Percentiles rank a stretch among this genome's conserved stretches.
Conservation (phyloP, 768 basidiomycete genomes). For the Boletellus emodensis region DNA sequence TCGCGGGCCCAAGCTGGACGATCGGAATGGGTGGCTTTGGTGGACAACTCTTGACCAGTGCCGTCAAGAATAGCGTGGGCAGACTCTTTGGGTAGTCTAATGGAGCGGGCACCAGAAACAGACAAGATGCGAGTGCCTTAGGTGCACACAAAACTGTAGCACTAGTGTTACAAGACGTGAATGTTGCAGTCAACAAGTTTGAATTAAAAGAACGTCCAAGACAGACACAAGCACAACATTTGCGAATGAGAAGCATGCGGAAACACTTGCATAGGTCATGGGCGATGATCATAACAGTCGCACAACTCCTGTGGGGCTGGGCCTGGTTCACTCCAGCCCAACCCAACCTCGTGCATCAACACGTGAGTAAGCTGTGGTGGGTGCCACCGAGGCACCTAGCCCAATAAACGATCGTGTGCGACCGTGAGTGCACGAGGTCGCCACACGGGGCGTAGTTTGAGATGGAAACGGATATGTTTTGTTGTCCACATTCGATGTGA, state of each 20-base stretch:
- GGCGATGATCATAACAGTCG: slow-evolving; percentile 15
- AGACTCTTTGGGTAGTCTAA: slow-evolving; percentile 57
- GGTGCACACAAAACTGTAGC: slow-evolving; percentile 11
- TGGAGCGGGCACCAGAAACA: slow-evolving; percentile 6
- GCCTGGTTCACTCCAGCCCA: slow-evolving; percentile 40
- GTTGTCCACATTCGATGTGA: slow-evolving; percentile 57
- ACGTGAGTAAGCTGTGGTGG: slow-evolving; percentile 78
- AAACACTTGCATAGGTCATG: slow-evolving; percentile 16
- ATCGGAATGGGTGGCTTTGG: slow-evolving; percentile 78
- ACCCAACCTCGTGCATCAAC: slow-evolving; percentile 84
- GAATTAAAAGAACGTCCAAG: slow-evolving; percentile 22
- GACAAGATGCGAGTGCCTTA: slow-evolving; percentile 11
- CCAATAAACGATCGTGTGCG: slow-evolving; percentile 74
- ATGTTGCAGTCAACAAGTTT: slow-evolving; percentile 23
- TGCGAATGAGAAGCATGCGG: slow-evolving; percentile 17
- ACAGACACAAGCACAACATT: slow-evolving; percentile 24
- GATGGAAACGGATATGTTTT: slow-evolving; percentile 52
- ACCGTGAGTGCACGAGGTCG: slow-evolving; percentile 62
- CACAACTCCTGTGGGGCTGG: slow-evolving; percentile 10
- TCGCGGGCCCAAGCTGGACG: slow-evolving; percentile 67
- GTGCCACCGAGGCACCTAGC: slow-evolving; percentile 60
- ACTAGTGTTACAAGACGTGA: slow-evolving; percentile 31
- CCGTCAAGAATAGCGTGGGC: slow-evolving; percentile 78
- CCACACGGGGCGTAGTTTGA: slow-evolving; percentile 62
- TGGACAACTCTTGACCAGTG: slow-evolving; percentile 76